Conservation (phyloP, 1,139 yeast species). For the Candida smagusa region DNA sequence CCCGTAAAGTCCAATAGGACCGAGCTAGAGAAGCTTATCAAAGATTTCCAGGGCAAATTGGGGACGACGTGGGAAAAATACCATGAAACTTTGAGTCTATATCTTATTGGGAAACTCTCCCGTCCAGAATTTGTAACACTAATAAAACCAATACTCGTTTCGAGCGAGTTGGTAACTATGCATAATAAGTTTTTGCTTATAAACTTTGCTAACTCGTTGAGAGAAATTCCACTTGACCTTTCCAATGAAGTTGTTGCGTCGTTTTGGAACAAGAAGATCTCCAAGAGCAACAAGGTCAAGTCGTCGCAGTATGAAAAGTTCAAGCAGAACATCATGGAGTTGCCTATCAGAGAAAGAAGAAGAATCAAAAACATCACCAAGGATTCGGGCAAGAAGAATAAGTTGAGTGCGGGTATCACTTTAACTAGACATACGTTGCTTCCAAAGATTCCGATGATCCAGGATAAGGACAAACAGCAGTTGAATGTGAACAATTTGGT, state of each 20-base stretch:
- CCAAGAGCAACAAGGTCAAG: constrained; percentile 45
- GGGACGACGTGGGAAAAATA: constrained; percentile 86
- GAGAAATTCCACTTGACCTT: constrained; percentile 55
- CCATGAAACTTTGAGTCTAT: constrained; percentile 73
- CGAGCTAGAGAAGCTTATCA: constrained; percentile 70
- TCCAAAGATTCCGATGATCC: constrained; percentile 84
- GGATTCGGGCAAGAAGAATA: constrained; percentile 76
- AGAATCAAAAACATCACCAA: constrained; percentile 80
- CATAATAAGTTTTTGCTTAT: constrained; percentile 83
- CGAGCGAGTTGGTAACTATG: constrained; percentile 40
- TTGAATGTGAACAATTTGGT: constrained; percentile 55
- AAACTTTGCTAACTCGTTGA: constrained; percentile 78
- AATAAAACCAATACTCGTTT: constrained; percentile 53
- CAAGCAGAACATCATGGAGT: constrained; percentile 82
- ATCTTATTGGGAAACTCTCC: constrained; percentile 76
- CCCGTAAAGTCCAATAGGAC: constrained; percentile 43
- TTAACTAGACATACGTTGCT: constrained; percentile 80
- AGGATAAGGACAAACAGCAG: constrained; percentile 52
- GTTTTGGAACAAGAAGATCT: constrained; percentile 48
- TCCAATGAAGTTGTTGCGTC: constrained; percentile 50
- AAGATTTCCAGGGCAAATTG: constrained; percentile 65
- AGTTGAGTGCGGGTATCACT: constrained; percentile 71
- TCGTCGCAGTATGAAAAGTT: constrained; percentile 73
- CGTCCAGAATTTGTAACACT: constrained; percentile 65
- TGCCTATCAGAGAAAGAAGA: constrained; percentile 81